Base-by-base conservation (phyloP, 2,329 filamentous ascomycete genomes). In the Venturia asperata region DNA sequence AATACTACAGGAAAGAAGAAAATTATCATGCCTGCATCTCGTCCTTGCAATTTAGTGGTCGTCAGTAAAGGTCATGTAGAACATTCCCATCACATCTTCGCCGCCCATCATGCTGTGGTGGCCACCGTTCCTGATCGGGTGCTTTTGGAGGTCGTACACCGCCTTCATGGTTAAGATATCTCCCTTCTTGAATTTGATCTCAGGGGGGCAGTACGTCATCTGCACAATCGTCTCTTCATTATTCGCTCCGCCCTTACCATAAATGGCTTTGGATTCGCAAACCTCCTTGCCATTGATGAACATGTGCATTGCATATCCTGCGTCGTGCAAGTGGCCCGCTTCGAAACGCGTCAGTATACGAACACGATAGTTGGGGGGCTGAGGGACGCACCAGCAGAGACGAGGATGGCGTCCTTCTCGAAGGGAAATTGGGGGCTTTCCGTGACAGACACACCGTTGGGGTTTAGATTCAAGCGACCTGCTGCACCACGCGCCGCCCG, bases 291-390 rank as follows among this genome's bases (percentile, higher is more conserved):
- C 62, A 19, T 63, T 63, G 43, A n/a, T 39, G 34, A 34, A 17
- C 62, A 65, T 7, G 17, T 39, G 21, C 62, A 66, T 66, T 24
- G 39, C 4, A 21, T 1, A 27, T 15, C 64, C 64, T 3, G 61
- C 64, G 21, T 39, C 61, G 30, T 66, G 64, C 19, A 66, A 5
- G 15, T 65, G 64, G 15, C 64, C 30, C 30, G 30, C 30, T 34
- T 34, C 3, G 30, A 34, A 34, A 34, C 3, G 30, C 3, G 30
- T 34, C 30, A 34, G 30, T 34, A 34, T 3, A 34, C 3, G 30
- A 3, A 34, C 30, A n/a, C n/a, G n/a, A n/a, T n/a, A n/a, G n/a
- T n/a, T n/a, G 21, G 58, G 19, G 15, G 17, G 21, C 0, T 19
- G 6, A 61, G 15, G 49, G 15, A n/a, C 58, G 17, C 42, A 61